Percentiles rank a stretch among this genome's conserved stretches.
Conservation (phyloP, 805 yeast genomes). For the Candida vartiovaarae region DNA sequence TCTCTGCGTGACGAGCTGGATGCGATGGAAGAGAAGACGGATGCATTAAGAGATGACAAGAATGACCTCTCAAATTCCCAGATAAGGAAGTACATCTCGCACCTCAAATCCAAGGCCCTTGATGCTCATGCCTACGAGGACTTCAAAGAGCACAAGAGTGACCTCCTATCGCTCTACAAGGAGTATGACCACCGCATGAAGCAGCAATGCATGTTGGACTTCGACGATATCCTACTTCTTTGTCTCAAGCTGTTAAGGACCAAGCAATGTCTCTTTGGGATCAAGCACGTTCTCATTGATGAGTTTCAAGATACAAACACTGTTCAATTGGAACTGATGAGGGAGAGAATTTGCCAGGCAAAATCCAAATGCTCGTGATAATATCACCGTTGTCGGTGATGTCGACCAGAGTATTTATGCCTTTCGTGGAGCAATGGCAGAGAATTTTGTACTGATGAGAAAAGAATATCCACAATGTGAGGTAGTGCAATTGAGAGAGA, state of each 20-base stretch:
- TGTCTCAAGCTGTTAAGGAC: slow-evolving; percentile 42
- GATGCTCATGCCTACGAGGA: slow-evolving; percentile 34
- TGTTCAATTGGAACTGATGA: slow-evolving; percentile 66
- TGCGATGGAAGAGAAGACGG: slow-evolving; percentile 1
- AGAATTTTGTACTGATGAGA: slow-evolving; percentile 56
- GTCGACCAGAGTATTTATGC: slow-evolving; percentile 94
- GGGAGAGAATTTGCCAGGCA: slow-evolving; percentile 40
- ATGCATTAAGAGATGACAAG: slow-evolving; percentile 5
- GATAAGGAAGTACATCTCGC: slow-evolving; percentile 34
- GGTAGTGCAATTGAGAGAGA: slow-evolving; percentile 47
- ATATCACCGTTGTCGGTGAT: slow-evolving; percentile 88
- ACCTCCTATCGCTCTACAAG: slow-evolving; percentile 36
- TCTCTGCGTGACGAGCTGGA: slow-evolving; percentile 4
- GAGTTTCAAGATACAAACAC: slow-evolving; percentile 91
- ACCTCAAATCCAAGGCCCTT: slow-evolving; percentile 46
- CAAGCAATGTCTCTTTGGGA: slow-evolving; percentile 14
- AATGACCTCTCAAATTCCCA: slow-evolving; percentile 4
- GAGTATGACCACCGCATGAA: slow-evolving; percentile 45
- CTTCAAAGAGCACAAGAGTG: slow-evolving; percentile 23
- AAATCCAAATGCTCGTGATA: slow-evolving; percentile 34
- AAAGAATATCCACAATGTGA: slow-evolving; percentile 28
- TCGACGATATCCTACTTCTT: slow-evolving; percentile 70
- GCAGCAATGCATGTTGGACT: slow-evolving; percentile 50
- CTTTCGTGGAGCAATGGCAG: slow-evolving; percentile 71
- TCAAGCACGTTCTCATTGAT: slow-evolving; percentile 77